Percentiles rank a stretch among this genome's conserved stretches.
Conservation (phyloP, 176 grass and related monocot genomes). For the Phragmites australis region DNA sequence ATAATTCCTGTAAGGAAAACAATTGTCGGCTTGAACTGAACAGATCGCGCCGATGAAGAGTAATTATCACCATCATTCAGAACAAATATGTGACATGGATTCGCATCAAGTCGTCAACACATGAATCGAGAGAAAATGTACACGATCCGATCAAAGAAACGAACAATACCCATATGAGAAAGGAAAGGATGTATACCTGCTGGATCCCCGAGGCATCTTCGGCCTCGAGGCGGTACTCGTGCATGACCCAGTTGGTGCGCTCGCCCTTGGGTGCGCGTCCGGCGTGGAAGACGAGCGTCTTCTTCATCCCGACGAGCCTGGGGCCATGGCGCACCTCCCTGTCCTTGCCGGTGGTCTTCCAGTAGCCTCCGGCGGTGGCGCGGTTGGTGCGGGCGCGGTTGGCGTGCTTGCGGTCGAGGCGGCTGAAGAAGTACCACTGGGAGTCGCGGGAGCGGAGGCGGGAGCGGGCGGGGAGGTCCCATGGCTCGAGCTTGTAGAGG, state of each 20-base stretch:
- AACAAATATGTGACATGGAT: not conserved
- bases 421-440: constrained; percentile 99
- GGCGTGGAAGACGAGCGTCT: constrained; percentile 89
- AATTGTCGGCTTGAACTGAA: not conserved
- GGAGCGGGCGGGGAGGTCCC: constrained; percentile 77
- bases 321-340: constrained; percentile 60
- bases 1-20: not conserved
- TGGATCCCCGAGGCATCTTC: constrained; percentile 43
- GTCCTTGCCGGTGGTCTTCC: constrained; percentile 99
- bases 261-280: constrained; percentile 78
- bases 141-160: not conserved
- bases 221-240: constrained; percentile 90
- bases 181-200: constrained; percentile 34
- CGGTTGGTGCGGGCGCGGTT: constrained; percentile 86
- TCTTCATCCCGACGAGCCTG: constrained; percentile 84
- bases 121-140: not conserved
- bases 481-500: constrained; percentile 90
- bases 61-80: not conserved
- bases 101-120: not conserved
- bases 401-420: constrained; percentile 86
- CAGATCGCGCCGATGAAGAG: not conserved
- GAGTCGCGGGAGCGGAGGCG: constrained; percentile 78
- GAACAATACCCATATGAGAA: no score
- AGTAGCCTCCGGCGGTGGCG: constrained; percentile 73
- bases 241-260: constrained; percentile 99